These are phyloP conservation scores for Coccomyxa subellipsoidea DNA, from an alignment of 163 green algal genomes.

Conservation along the genomic window DNA sequence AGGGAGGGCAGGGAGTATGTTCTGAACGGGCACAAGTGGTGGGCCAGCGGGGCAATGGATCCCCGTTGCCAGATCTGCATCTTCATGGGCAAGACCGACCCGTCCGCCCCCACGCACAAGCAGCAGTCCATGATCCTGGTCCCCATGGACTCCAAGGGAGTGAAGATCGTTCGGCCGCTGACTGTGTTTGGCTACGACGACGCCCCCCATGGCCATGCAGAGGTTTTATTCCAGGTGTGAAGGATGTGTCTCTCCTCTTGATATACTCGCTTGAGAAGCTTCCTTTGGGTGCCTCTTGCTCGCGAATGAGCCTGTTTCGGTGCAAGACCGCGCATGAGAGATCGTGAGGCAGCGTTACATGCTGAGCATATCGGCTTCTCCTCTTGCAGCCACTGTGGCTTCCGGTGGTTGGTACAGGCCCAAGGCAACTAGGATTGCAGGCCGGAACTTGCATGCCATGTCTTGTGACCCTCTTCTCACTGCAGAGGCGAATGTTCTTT, in stretches of 20 bases:
- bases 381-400: too few species aligned
- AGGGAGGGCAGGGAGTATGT: conserved; percentile 51
- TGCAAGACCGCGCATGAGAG: too few species aligned
- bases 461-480: too few species aligned
- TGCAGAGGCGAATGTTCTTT: too few species aligned
- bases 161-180: conserved; percentile 79
- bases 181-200: conserved; percentile 93
- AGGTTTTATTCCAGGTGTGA: conserved; percentile 54
- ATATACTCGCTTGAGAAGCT: too few species aligned
- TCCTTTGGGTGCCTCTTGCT: too few species aligned
- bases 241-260: background rate
- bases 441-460: too few species aligned
- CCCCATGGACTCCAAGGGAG: conserved; percentile 72
- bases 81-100: conserved; percentile 94
- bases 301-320: too few species aligned
- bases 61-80: conserved; percentile 83
- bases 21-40: conserved; percentile 84
- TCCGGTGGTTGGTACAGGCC: too few species aligned
- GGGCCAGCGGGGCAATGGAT: conserved; percentile 86
- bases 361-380: too few species aligned
- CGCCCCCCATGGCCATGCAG: conserved; percentile 93
- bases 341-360: too few species aligned
- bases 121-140: conserved; percentile 96
- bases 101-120: conserved; percentile 52
- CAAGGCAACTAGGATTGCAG: too few species aligned